Conservation (phyloP, 192 early-diverging fungal species). For the Coemansia sp. region DNA sequence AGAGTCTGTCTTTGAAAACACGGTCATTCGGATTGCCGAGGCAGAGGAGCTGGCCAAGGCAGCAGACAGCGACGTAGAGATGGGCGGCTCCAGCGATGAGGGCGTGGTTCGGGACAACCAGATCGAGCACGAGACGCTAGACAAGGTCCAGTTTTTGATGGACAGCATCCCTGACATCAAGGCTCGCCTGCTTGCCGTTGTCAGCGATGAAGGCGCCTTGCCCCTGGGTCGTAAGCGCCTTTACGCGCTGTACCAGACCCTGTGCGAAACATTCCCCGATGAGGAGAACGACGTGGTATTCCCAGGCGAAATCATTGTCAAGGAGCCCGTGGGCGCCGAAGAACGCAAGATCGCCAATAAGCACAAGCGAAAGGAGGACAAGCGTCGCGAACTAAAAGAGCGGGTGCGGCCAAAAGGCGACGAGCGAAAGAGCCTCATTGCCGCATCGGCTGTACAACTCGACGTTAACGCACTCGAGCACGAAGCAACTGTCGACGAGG, state of each 20-base stretch:
- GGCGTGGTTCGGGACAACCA: slow-evolving; percentile 27
- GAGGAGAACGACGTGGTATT: slow-evolving; percentile 41
- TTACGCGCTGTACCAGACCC: slow-evolving; percentile 42
- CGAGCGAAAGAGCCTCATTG: slow-evolving; percentile 14
- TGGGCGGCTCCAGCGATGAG: not conserved
- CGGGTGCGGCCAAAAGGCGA: slow-evolving; percentile 17
- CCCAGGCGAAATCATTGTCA: slow-evolving; percentile 16
- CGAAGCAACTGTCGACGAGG: slow-evolving; percentile 34
- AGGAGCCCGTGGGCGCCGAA: slow-evolving; percentile 33
- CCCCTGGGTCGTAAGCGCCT: slow-evolving; percentile 42
- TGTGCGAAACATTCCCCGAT: slow-evolving; percentile 47
- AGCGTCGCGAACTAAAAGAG: slow-evolving; percentile 33
- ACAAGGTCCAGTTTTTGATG: slow-evolving; percentile 31
- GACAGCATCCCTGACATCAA: slow-evolving; percentile 46
- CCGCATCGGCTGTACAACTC: slow-evolving; percentile 8
- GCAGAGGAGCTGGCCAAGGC: slow-evolving; percentile 32
- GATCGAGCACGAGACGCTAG: slow-evolving; percentile 33
- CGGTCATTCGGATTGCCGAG: slow-evolving; percentile 49
- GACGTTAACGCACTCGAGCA: slow-evolving; percentile 44
- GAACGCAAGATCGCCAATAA: slow-evolving; percentile 45
- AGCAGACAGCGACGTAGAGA: slow-evolving; percentile 3
- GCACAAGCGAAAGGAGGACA: slow-evolving; percentile 41
- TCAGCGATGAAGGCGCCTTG: slow-evolving; percentile 20
- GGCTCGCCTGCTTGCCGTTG: slow-evolving; percentile 32
- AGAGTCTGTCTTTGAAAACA: slow-evolving; percentile 44